Evolutionary conservation across 495 filamentous ascomycete species (phyloP), one percentile per base, ranked within the genome.

Genomic region (Tuber indicum): DNA sequence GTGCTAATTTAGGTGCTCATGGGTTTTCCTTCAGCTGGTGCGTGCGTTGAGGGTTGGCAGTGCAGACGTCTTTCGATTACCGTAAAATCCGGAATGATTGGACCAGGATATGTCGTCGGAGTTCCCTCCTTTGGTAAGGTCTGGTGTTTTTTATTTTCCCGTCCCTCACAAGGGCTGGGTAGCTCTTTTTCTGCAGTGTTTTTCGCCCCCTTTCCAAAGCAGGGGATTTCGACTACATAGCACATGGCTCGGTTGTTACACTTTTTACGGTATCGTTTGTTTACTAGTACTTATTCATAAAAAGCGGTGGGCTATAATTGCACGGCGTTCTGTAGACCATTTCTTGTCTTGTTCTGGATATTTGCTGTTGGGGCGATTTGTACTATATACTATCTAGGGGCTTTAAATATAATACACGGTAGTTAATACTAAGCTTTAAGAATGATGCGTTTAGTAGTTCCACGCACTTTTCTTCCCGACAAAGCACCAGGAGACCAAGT

Each of bases 1-100:
- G 88, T 90, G 45, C 84, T 90, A 74, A 82, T 90, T 49, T 89
- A 80, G 52, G 32, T 26, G 21, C 32, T 66, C 58, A 8, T 17
- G 26, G 26, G 58, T 1, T 32, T 66, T 66, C 36, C 58, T 66
- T 66, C 26, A 8, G 58, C 16, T 36, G 10, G 58, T 4, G 14
- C 10, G 47, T 52, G 19, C 8, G 23, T 5, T 12, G 17, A 32
- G 26, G 14, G 12, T 66, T 66, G 52, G 23, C 9, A 4, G 58
- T 62, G n/a, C n/a, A 32, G n/a, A 62, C 32, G 32, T 62, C 4
- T 36, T n/a, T 26, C 21, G 5, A 47, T 47, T n/a, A 12, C 49
- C 23, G 23, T 26, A 26, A 12, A 14, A 62, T 26, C 52, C 12
- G n/a, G 52, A 32, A 14, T 62, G 14, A 62, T 62, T n/a, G 10